phyloP scores from a whole-genome alignment of 495 filamentous ascomycete genomes.

The Talaromyces borbonicus region DNA sequence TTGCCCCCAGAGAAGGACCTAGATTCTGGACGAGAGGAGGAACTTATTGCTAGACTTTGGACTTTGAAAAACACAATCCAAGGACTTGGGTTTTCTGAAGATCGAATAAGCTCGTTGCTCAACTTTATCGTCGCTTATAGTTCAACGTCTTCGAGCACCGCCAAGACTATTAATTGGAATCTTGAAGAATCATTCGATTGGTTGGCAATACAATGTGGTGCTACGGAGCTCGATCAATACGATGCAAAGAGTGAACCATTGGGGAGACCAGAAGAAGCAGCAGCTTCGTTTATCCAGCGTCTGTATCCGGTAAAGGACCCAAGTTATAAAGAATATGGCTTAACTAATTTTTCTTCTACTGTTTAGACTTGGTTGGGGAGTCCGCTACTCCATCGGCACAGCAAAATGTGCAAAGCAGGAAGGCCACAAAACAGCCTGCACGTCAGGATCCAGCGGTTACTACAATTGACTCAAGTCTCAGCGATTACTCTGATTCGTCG shows the following conservation, averaged over 20 bases:
- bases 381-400: no score
- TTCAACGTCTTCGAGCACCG: constrained; percentile 33
- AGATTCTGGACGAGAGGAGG: constrained; percentile 47
- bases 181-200: constrained; percentile 81
- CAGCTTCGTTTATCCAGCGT: constrained; percentile 37
- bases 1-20: constrained; percentile 18
- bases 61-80: constrained; percentile 59
- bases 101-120: constrained; percentile 53
- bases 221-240: constrained; percentile 63
- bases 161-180: constrained; percentile 68
- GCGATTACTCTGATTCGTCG: constrained; percentile 43
- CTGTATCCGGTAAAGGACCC: no score
- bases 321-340: no score
- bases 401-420: constrained; percentile 15
- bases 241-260: constrained; percentile 29
- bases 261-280: constrained; percentile 26
- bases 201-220: constrained; percentile 62
- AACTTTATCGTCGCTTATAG: constrained; percentile 52
- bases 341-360: background rate
- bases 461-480: constrained; percentile 10
- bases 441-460: constrained; percentile 19
- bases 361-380: no score
- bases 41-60: constrained; percentile 71
- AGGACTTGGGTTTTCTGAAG: constrained; percentile 54
- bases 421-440: constrained; percentile 20